phyloP scores from a whole-genome alignment of 2,329 filamentous ascomycete species.

The Alternaria arborescens region DNA sequence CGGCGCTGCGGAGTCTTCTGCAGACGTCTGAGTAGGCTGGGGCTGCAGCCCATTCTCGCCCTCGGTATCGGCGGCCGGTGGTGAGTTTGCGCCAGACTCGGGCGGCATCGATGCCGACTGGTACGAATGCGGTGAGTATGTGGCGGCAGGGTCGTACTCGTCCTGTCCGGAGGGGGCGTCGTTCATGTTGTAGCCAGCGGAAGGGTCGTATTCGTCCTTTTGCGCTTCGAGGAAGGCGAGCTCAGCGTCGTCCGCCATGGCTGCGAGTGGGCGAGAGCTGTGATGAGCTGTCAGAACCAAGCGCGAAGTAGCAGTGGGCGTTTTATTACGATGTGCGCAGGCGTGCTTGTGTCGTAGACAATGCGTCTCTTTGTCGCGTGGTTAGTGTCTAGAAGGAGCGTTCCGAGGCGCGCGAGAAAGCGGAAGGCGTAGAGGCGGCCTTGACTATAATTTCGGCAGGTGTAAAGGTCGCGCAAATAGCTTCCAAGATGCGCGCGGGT shows the following conservation, averaged over 20 bases:
- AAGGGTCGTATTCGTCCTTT: conserved; percentile 52
- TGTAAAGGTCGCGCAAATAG: neutral
- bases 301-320: conserved; percentile 14
- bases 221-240: conserved; percentile 63
- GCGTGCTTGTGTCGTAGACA: conserved; percentile 22
- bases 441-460: conserved; percentile 6
- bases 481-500: conserved; percentile 20
- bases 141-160: conserved; percentile 51
- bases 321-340: conserved; percentile 21
- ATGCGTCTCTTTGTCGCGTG: conserved; percentile 38
- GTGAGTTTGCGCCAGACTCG: conserved; percentile 41
- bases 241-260: conserved; percentile 64
- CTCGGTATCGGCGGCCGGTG: conserved; percentile 29
- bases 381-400: conserved; percentile 20
- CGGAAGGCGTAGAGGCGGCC: conserved; percentile 7
- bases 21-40: conserved; percentile 25
- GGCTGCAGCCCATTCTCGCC: conserved; percentile 36
- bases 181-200: conserved; percentile 51
- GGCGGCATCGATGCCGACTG: conserved; percentile 39
- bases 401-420: conserved; percentile 16
- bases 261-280: conserved; percentile 16
- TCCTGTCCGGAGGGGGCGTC: conserved; percentile 56
- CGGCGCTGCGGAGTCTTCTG: conserved; percentile 41
- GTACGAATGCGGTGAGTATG: conserved; percentile 38
- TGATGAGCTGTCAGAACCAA: conserved; percentile 21